A percentile compares a stretch with the other conserved stretches of the same genome.
These are phyloP conservation scores for Ascochyta lentis DNA, from an alignment of 2,329 filamentous ascomycete genomes.

Conservation along the genomic window DNA sequence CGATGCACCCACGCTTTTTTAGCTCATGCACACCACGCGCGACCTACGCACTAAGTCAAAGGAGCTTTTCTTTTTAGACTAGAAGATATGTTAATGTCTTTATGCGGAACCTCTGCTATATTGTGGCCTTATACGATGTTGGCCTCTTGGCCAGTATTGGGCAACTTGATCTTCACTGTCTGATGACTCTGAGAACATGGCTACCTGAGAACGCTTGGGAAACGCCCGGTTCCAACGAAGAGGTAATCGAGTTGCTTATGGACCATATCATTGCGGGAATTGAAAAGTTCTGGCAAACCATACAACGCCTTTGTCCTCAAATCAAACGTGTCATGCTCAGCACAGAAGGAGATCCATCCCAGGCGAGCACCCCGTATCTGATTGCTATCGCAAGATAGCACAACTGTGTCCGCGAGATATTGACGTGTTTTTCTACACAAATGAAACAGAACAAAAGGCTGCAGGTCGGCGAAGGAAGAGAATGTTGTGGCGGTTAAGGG, in stretches of 20 bases:
- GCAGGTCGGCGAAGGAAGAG: constrained; percentile 2
- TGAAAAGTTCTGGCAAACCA: constrained; percentile 13
- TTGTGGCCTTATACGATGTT: background rate
- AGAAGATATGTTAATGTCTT: constrained; percentile 8
- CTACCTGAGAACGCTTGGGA: background rate
- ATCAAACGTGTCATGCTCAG: constrained; percentile 10
- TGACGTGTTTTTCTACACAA: constrained; percentile 5
- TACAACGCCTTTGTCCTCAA: constrained; percentile 11
- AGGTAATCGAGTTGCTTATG: background rate
- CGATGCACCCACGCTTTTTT: constrained; percentile 20
- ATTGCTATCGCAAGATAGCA: background rate
- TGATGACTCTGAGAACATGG: background rate
- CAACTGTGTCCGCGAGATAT: constrained; percentile 13
- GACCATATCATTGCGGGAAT: background rate
- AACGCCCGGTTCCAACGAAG: background rate
- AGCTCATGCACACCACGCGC: constrained; percentile 22
- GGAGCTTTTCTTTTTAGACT: constrained; percentile 21
- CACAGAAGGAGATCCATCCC: background rate
- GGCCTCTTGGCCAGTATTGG: background rate
- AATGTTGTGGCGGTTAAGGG: constrained; percentile 10
- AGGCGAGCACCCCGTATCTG: background rate
- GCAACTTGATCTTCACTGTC: background rate
- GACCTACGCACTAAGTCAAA: constrained; percentile 8
- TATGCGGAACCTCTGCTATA: background rate
- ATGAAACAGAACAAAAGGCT: background rate